Evolutionary conservation across 176 grass and related monocot species (phyloP).

Genomic region (Musa troglodytarum): DNA sequence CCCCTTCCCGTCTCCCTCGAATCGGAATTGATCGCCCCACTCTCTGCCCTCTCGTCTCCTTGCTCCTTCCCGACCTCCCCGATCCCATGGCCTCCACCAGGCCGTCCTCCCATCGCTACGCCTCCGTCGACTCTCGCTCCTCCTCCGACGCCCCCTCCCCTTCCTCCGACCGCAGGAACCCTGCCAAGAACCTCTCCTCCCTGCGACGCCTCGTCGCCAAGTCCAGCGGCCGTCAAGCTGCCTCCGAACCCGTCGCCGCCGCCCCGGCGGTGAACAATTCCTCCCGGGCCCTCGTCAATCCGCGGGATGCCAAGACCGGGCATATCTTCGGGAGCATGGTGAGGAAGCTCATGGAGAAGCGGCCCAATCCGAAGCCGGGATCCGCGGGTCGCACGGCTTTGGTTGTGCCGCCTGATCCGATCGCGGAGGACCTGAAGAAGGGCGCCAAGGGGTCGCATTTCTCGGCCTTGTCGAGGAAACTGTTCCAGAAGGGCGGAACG

Average conservation of each 20-base stretch:
- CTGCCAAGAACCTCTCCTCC: not conserved
- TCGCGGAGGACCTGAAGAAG: not conserved
- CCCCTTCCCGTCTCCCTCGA: no score
- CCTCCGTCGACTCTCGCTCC: not conserved
- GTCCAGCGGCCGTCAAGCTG: not conserved
- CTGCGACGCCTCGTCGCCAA: not conserved
- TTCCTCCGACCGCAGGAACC: not conserved
- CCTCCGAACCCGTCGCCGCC: not conserved
- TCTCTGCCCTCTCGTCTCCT: not conserved
- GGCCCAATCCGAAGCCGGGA: not conserved
- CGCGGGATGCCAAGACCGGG: not conserved
- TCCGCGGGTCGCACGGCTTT: not conserved
- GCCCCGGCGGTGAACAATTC: not conserved
- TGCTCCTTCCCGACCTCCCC: not conserved
- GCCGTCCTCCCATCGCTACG: conserved; percentile 31
- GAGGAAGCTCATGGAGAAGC: conserved; percentile 2
- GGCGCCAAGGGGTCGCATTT: not conserved
- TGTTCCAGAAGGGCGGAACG: not conserved
- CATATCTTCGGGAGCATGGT: not conserved
- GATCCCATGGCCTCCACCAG: conserved; percentile 6
- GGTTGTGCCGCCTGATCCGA: not conserved
- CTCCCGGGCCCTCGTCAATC: not conserved
- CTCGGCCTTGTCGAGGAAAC: not conserved
- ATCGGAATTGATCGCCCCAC: no score
- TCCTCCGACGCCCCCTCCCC: not conserved